Percentiles rank a stretch among this genome's conserved stretches.
Evolutionary conservation across 768 basidiomycete genomes (phyloP).

Genomic region (Gloeophyllum trabeum): DNA sequence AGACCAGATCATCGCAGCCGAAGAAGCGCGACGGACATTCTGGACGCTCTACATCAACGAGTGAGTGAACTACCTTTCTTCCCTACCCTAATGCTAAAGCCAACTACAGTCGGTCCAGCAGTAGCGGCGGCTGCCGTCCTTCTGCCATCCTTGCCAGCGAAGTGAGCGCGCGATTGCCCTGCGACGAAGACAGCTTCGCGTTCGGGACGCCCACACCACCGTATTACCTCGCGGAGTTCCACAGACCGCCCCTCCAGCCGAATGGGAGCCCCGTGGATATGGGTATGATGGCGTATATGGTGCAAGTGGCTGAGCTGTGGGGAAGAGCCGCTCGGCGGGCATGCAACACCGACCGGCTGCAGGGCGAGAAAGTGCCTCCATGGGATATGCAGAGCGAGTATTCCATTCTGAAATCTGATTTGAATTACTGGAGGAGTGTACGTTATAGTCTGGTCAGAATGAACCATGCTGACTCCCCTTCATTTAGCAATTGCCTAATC

Average conservation of each 20-base stretch:
- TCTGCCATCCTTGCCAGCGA: not conserved
- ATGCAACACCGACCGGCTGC: not conserved
- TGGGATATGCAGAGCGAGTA: not conserved
- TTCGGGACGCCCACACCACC: not conserved
- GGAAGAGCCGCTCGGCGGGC: not conserved
- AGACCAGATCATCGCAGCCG: not conserved
- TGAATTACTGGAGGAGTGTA: not conserved
- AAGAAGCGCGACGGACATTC: not conserved
- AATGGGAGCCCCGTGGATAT: not conserved
- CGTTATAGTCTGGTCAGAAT: not conserved
- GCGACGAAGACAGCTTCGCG: slow-evolving; percentile 1
- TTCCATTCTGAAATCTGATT: not conserved
- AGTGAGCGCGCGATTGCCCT: not conserved
- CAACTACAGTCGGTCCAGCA: not conserved
- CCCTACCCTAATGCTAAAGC: not conserved
- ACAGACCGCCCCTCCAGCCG: not conserved
- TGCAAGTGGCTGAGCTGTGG: not conserved
- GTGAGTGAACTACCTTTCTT: not conserved
- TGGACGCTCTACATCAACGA: not conserved
- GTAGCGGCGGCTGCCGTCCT: slow-evolving; percentile 1
- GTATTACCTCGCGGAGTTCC: not conserved
- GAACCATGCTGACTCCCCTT: not conserved
- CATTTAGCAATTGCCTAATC: not conserved
- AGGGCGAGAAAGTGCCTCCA: not conserved
- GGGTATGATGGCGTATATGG: slow-evolving; percentile 2